Percentiles rank a stretch among this genome's conserved stretches.
Conservation (phyloP, 768 basidiomycete species). For the Pleurotus platypus region DNA sequence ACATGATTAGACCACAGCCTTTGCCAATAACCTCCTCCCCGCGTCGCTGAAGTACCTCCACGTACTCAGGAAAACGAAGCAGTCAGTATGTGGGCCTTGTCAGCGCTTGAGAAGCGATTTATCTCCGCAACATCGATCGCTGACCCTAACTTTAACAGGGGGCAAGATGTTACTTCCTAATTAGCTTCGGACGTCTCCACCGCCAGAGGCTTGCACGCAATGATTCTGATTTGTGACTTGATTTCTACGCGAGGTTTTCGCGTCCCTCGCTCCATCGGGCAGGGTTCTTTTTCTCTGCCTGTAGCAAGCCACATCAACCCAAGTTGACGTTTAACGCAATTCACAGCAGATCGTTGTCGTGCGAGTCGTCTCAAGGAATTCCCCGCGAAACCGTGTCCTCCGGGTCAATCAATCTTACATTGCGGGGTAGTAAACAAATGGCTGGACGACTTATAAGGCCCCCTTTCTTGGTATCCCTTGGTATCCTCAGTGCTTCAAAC, state of each 20-base stretch:
- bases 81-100: too few relatives aligned
- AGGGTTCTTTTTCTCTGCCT: neutral
- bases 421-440: neutral
- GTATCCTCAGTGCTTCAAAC: neutral
- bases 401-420: conserved; percentile 1
- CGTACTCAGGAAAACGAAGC: too few relatives aligned
- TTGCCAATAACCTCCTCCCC: too few relatives aligned
- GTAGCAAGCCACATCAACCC: neutral
- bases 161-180: conserved; percentile 7
- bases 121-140: conserved; percentile 7
- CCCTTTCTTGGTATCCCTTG: neutral
- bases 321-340: neutral
- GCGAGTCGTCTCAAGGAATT: neutral
- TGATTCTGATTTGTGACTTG: neutral
- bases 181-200: conserved; percentile 5
- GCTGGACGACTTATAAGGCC: neutral
- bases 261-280: conserved; percentile 4
- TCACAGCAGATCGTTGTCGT: neutral
- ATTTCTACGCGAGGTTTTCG: conserved; percentile 7
- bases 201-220: neutral
- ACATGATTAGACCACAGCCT: too few relatives aligned
- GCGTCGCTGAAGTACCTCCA: too few relatives aligned
- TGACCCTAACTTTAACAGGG: conserved; percentile 1
- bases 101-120: neutral
- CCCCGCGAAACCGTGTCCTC: neutral